These are phyloP conservation scores for Suhomyces terraborum DNA, from an alignment of 1,139 yeast species.

Conservation along the genomic window DNA sequence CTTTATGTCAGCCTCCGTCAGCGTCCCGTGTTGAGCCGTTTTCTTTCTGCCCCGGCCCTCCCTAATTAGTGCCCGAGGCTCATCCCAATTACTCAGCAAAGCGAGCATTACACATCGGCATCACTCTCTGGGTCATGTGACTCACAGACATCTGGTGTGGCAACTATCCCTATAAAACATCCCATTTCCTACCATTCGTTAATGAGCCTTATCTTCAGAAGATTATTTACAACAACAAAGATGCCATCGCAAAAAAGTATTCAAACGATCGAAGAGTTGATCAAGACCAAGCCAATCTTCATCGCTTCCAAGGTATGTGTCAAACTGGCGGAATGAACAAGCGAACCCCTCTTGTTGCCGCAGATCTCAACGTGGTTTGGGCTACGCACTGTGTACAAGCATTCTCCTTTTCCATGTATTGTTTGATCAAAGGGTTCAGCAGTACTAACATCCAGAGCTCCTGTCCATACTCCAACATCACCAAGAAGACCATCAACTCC, in stretches of 20 bases:
- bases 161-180: conserved; percentile 1
- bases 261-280: conserved; percentile 61
- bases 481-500: conserved; percentile 58
- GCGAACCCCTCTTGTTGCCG: too few species aligned
- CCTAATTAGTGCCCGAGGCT: too few species aligned
- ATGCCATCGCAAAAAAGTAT: conserved; percentile 51
- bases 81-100: not conserved
- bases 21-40: too few species aligned
- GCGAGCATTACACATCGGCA: not conserved
- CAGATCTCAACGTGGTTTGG: too few species aligned
- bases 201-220: conserved; percentile 14
- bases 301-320: conserved; percentile 78
- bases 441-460: conserved; percentile 32
- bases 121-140: conserved; percentile 1
- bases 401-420: too few species aligned
- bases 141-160: conserved; percentile 3
- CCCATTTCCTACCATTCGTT: not conserved
- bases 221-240: conserved; percentile 16
- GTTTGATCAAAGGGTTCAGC: too few species aligned
- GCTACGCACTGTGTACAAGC: too few species aligned
- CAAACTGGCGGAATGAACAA: too few species aligned
- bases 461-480: conserved; percentile 72
- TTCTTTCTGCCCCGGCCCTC: too few species aligned
- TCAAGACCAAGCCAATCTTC: conserved; percentile 68
- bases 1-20: not conserved